Percentiles rank a stretch among this genome's conserved stretches.
Evolutionary conservation across 371 early-diverging fungal genomes (phyloP).

Genomic region (Saksenaea vasiformis): DNA sequence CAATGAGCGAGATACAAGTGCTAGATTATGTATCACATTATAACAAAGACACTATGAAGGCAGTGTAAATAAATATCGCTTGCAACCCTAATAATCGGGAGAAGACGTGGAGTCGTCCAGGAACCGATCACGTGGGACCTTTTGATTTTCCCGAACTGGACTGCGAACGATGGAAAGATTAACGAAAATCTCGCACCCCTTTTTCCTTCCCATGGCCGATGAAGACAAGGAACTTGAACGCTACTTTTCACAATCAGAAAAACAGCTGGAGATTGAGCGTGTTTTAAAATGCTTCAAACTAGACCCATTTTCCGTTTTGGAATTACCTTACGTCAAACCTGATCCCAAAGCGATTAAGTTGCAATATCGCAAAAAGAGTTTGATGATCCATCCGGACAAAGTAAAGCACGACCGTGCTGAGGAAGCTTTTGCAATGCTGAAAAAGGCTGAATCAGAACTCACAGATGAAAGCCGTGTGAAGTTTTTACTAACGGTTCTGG

Average conservation of each 20-base stretch:
- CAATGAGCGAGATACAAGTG: too few species aligned
- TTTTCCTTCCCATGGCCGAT: background rate
- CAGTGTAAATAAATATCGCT: too few species aligned
- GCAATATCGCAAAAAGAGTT: conserved; percentile 82
- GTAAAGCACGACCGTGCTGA: conserved; percentile 75
- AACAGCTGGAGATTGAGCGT: conserved; percentile 83
- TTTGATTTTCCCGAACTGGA: too few species aligned
- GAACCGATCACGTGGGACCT: too few species aligned
- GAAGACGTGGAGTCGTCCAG: too few species aligned
- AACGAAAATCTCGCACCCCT: background rate
- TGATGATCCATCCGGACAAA: conserved; percentile 92
- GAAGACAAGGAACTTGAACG: conserved; percentile 63
- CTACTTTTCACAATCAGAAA: conserved; percentile 68
- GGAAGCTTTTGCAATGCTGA: conserved; percentile 85
- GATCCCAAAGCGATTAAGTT: conserved; percentile 67
- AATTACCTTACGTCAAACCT: conserved; percentile 61
- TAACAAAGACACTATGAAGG: too few species aligned
- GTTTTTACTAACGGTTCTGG: conserved; percentile 61
- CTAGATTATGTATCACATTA: too few species aligned
- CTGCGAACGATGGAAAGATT: too few species aligned
- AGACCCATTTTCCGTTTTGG: conserved; percentile 84
- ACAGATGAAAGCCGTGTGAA: conserved; percentile 65
- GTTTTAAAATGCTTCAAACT: conserved; percentile 73
- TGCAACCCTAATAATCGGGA: too few species aligned
- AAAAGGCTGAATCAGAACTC: conserved; percentile 80